Conservation (phyloP, 2,329 filamentous ascomycete species). For the Curvularia verruculosa region DNA sequence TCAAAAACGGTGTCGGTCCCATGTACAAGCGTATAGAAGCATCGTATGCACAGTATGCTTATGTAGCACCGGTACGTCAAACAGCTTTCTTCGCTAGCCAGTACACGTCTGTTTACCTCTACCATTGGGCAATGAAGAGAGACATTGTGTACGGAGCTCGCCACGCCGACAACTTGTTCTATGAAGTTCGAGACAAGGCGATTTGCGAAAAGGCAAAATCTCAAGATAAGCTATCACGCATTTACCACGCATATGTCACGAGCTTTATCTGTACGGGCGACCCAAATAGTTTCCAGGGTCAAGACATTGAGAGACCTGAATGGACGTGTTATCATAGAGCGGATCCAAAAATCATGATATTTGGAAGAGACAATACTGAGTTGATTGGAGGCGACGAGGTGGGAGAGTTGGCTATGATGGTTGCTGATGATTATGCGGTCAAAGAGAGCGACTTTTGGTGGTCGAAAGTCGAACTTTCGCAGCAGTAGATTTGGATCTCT, state of each 20-base stretch:
- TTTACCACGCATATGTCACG: slow-evolving; percentile 40
- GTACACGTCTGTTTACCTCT: slow-evolving; percentile 58
- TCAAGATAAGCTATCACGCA: slow-evolving; percentile 38
- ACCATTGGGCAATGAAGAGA: slow-evolving; percentile 64
- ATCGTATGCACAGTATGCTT: slow-evolving; percentile 69
- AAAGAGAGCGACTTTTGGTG: slow-evolving; percentile 67
- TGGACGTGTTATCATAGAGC: slow-evolving; percentile 30
- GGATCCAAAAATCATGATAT: slow-evolving; percentile 53
- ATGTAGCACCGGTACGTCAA: slow-evolving; percentile 68
- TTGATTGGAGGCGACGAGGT: slow-evolving; percentile 37
- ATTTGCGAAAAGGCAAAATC: slow-evolving; percentile 31
- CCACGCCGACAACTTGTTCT: slow-evolving; percentile 46
- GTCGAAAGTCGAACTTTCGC: slow-evolving; percentile 50
- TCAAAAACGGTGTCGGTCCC: slow-evolving; percentile 47
- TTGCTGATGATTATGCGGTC: slow-evolving; percentile 53
- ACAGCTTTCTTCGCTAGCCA: slow-evolving; percentile 56
- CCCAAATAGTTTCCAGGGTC: slow-evolving; percentile 34
- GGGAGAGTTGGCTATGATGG: slow-evolving; percentile 48
- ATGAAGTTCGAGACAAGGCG: slow-evolving; percentile 37
- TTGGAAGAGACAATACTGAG: slow-evolving; percentile 67
- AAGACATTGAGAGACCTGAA: slow-evolving; percentile 11
- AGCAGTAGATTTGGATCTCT: slow-evolving; percentile 42
- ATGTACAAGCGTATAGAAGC: slow-evolving; percentile 66
- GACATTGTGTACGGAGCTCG: slow-evolving; percentile 41
- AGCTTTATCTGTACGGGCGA: slow-evolving; percentile 42